Conservation (phyloP, 1,284 basidiomycete genomes). For the Trametes pubescens region DNA sequence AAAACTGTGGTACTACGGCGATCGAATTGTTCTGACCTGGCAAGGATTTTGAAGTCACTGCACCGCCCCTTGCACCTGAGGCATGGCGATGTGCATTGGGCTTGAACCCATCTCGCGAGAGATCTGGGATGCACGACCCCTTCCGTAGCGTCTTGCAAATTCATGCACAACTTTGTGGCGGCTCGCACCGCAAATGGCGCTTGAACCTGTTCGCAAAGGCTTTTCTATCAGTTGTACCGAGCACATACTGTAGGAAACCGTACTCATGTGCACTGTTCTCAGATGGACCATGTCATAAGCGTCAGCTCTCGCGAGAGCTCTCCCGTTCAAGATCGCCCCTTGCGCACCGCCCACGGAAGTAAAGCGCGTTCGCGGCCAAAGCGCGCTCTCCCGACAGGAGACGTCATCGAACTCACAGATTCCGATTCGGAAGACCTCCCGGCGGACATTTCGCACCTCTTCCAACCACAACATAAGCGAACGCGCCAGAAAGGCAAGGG, state of each 20-base stretch:
- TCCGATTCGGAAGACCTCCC: conserved; percentile 25
- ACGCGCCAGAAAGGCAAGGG: conserved; percentile 9
- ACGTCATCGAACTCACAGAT: conserved; percentile 36
- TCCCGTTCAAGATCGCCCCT: neutral
- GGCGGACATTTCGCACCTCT: conserved; percentile 14
- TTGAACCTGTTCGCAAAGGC: neutral
- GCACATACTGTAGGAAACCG: neutral
- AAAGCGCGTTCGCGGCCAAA: conserved; percentile 1
- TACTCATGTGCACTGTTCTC: neutral
- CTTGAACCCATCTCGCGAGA: no score
- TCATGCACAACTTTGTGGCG: no score
- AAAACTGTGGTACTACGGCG: no score
- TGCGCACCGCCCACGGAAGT: neutral
- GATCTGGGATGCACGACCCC: no score
- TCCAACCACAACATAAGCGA: neutral
- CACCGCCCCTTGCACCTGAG: no score
- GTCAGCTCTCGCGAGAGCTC: conserved; percentile 19
- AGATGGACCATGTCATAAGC: conserved; percentile 1
- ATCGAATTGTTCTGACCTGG: no score
- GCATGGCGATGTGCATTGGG: no score
- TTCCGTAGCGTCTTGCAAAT: no score
- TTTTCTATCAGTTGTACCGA: neutral
- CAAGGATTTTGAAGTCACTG: no score
- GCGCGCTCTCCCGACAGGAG: conserved; percentile 12
- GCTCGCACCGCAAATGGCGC: no score